These are phyloP conservation scores for Typha latifolia DNA, from an alignment of 176 grass and related monocot genomes.

Conservation along the genomic window DNA sequence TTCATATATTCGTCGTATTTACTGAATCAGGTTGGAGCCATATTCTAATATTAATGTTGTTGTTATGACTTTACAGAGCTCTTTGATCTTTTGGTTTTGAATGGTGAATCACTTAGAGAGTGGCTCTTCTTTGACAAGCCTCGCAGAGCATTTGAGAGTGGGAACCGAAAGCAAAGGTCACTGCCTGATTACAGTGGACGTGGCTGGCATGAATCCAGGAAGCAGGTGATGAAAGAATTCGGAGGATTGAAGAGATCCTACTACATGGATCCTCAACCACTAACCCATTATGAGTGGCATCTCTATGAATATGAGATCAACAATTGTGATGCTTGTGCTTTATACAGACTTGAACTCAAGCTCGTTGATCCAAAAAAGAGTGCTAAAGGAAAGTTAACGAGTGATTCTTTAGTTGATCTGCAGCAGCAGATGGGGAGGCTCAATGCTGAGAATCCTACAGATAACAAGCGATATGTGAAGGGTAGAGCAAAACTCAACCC, in stretches of 20 bases:
- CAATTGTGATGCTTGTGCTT: slow-evolving; percentile 15
- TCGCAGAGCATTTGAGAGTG: slow-evolving; percentile 24
- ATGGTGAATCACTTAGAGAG: slow-evolving; percentile 17
- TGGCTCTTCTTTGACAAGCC: slow-evolving; percentile 26
- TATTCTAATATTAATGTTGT: background rate
- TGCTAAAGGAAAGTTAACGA: slow-evolving; percentile 2
- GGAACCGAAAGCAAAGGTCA: slow-evolving; percentile 22
- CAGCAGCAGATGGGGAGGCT: slow-evolving; percentile 25
- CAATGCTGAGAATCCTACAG: slow-evolving; percentile 10
- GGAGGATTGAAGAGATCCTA: slow-evolving; percentile 22
- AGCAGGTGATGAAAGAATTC: slow-evolving; percentile 24
- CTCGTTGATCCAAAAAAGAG: slow-evolving; percentile 17
- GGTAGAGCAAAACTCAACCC: slow-evolving; percentile 7
- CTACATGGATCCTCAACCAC: slow-evolving; percentile 27
- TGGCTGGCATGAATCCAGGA: slow-evolving; percentile 29
- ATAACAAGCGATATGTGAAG: slow-evolving; percentile 11
- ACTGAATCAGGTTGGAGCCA: background rate
- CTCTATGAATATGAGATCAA: slow-evolving; percentile 24
- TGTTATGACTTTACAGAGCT: slow-evolving; percentile 13
- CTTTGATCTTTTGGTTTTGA: slow-evolving; percentile 20
- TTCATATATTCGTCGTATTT: background rate
- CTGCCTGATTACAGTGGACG: slow-evolving; percentile 24
- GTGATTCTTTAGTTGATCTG: slow-evolving; percentile 19
- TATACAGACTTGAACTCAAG: slow-evolving; percentile 21
- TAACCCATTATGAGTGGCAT: slow-evolving; percentile 20